A percentile compares a stretch with the other conserved stretches of the same genome.
These are phyloP conservation scores for Xylariaceae sp. DNA, from an alignment of 2,329 filamentous ascomycete genomes.

Conservation along the genomic window DNA sequence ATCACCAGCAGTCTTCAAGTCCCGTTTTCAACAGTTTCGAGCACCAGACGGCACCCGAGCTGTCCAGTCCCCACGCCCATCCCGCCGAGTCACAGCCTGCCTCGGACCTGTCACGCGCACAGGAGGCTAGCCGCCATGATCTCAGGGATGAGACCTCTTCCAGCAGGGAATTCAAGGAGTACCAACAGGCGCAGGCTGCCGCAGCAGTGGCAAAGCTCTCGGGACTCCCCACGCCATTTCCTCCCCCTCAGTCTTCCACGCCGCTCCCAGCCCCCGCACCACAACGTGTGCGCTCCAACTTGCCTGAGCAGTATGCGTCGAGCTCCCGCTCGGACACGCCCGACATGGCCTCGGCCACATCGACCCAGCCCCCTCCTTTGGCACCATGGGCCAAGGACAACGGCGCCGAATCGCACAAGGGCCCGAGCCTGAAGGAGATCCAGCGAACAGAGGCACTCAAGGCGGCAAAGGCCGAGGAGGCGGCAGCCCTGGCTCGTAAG, in stretches of 20 bases:
- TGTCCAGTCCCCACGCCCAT: slow-evolving; percentile 6
- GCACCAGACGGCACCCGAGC: slow-evolving; percentile 3
- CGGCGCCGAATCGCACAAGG: slow-evolving; percentile 62
- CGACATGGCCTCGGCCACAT: slow-evolving; percentile 35
- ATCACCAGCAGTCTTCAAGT: slow-evolving; percentile 8
- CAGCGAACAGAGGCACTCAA: slow-evolving; percentile 93
- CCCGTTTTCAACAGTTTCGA: too few species aligned
- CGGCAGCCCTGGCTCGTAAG: slow-evolving; percentile 69
- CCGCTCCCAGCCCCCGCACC: slow-evolving; percentile 84
- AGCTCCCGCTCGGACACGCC: slow-evolving; percentile 74
- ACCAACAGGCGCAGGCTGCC: slow-evolving; percentile 48
- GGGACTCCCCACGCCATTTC: slow-evolving; percentile 70
- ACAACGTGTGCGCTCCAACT: slow-evolving; percentile 73
- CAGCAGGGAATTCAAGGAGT: slow-evolving; percentile 59
- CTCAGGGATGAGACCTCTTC: slow-evolving; percentile 16
- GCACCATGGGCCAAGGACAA: slow-evolving; percentile 94
- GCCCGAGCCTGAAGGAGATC: slow-evolving; percentile 90
- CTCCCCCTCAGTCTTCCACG: slow-evolving; percentile 65
- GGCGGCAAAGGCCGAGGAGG: slow-evolving; percentile 82
- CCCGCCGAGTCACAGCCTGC: slow-evolving; percentile 4
- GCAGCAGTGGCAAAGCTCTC: slow-evolving; percentile 49
- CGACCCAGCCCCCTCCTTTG: slow-evolving; percentile 57
- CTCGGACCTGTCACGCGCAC: slow-evolving; percentile 8
- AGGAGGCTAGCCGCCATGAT: slow-evolving; percentile 7
- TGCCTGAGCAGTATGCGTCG: slow-evolving; percentile 61